Conservation (phyloP, 352 stramenopile species). For the Plasmopara viticola region DNA sequence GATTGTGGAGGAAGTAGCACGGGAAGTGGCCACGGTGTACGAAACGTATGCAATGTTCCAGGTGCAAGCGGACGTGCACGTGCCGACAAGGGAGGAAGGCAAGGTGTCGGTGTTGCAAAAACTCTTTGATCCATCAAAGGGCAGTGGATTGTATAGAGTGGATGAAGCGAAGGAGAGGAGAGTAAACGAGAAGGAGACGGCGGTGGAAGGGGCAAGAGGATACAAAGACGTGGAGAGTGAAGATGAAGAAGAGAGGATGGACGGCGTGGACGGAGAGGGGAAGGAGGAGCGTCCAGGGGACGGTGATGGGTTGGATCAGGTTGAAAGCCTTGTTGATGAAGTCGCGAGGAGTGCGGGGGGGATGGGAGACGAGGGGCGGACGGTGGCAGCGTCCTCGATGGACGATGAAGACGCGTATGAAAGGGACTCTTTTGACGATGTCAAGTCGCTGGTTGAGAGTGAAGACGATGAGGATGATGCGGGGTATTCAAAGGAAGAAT, state of each 20-base stretch:
- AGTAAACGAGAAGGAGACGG: slow-evolving; percentile 24
- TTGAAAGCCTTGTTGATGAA: too few relatives aligned
- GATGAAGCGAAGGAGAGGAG: slow-evolving; percentile 12
- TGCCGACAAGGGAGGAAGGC: not conserved
- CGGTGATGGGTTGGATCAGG: too few relatives aligned
- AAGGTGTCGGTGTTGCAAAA: slow-evolving; percentile 11
- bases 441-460: slow-evolving; percentile 3
- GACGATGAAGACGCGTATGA: slow-evolving; percentile 32
- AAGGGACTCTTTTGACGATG: slow-evolving; percentile 47
- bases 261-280: too few relatives aligned
- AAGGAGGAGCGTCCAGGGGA: too few relatives aligned
- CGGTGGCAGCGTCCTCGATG: not conserved
- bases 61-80: not conserved
- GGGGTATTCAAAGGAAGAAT: slow-evolving; percentile 33
- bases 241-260: too few relatives aligned
- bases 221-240: too few relatives aligned
- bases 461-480: not conserved
- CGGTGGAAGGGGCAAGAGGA: not conserved
- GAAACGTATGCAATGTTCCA: slow-evolving; percentile 24
- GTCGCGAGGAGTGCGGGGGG: too few relatives aligned
- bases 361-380: too few relatives aligned
- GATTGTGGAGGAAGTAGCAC: slow-evolving; percentile 23
- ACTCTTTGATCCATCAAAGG: slow-evolving; percentile 11
- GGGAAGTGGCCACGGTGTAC: slow-evolving; percentile 29
- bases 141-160: slow-evolving; percentile 4